Evolutionary conservation across 495 filamentous ascomycete species (phyloP), one percentile per base, ranked within the genome.

Genomic region (Neurospora discreta): DNA sequence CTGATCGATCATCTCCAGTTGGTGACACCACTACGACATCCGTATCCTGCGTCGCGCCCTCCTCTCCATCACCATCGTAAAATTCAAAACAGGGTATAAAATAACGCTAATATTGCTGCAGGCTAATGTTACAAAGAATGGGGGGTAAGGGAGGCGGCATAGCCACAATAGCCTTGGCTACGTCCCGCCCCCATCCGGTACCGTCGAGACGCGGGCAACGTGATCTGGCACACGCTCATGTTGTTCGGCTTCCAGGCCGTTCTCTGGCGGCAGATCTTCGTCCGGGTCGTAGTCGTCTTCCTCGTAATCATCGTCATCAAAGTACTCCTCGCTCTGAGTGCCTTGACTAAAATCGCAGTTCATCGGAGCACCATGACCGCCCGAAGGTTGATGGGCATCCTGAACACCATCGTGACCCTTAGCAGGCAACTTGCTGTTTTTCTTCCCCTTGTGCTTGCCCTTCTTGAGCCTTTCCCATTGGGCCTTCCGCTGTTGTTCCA

Each of bases 401-500:
- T 78, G 78, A 16, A 72, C 71, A 4, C 82, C 76, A 40, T 83
- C 81, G 44, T 69, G 74, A 39, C 65, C 70, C 81, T 92, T 93
- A 5, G 84, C 81, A 36, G 87, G 80, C n/a, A 77, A 71, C 75
- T 90, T 91, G 81, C 88, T 91, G 9, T 86, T 87, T 58, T 87
- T 89, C 79, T 86, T 88, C 82, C 89, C 85, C 85, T 97, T 97
- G 41, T 93, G 88, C 69, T 92, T 91, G 78, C 96, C 97, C 89
- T 94, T 94, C 84, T 97, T 97, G 40, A 95, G 93, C 78, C 97
- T 96, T 81, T 98, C 95, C 69, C 97, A 81, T 58, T 98, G 84
- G 38, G 94, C 86, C 71, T 90, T 87, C 78, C 93, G 92, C 82
- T 97, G 93, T 18, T 91, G 91, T 73, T 93, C 83, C 67, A 90